Evolutionary conservation across 306 rosid species (phyloP), one percentile per base, ranked within the genome.

Genomic region (Pyrus betulifolia): DNA sequence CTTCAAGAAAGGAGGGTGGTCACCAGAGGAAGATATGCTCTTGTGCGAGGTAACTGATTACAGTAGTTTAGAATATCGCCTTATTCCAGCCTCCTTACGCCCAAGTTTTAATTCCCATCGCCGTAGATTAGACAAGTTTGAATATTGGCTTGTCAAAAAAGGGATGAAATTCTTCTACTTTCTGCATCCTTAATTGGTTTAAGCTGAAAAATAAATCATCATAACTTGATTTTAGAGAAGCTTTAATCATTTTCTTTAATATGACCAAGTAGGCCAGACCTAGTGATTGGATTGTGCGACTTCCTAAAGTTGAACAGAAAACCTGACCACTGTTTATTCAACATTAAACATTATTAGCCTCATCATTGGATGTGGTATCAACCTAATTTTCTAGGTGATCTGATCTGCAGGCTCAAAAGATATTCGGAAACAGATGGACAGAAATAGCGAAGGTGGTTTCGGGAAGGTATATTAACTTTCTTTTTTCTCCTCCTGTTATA

Each of bases 1-100:
- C 78, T 96, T 96, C 90, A 96, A 96, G 88, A 96, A 93, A 88
- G 99, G 99, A 57, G 99, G 99, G 13, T 96, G 99, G 99, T 91
- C 99, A 25, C 97, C 94, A 9, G 99, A 96, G 67, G 99, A 96
- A 87, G 99, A 93, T 76, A 74, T 89, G 84, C 97, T 96, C 80
- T 91, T 96, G 70, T 96, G 99, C 62, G 97, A 96, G 97, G 99
- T 95, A 86, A 61, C 80, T 65, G 45, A 40, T 77, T 59, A 51
- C 21, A 51, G 55, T 51, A 51, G 55, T 2, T 17, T 51, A 51
- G 55, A 51, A 51, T 51, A 51, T 15, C 3, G 3, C 6, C 7
- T 18, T 15, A 19, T 42, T 42, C 45, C 45, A 42, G 45, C 45
- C 45, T 42, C 45, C 45, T 2, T 42, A 9, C 45, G 45, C 45